Base-by-base conservation (phyloP, 805 yeast species). In the Zygosaccharomyces gambellarensis region DNA sequence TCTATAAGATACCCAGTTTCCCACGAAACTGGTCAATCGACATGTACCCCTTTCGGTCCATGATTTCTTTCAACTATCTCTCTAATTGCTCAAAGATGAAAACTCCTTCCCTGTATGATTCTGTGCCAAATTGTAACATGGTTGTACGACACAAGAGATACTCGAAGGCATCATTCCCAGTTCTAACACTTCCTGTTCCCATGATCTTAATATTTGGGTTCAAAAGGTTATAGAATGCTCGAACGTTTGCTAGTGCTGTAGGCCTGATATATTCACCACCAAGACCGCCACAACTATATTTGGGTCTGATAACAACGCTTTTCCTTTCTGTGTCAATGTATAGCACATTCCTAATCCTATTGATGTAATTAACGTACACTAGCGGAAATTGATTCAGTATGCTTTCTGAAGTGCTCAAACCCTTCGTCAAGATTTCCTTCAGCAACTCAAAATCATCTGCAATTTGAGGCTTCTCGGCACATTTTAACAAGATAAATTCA, bases 191-290 rank as follows among this genome's bases (percentile, higher is more conserved):
- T 39, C 68, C 68, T 8, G 68, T 64, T 39, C 68, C 68, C 31
- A 64, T 57, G 17, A 64, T 49, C 41, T 60, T 63, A 43, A 64
- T 64, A 12, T 47, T 43, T 39, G 63, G 64, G 30, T 60, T 64
- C 43, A 64, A 51, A 49, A 65, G 63, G 17, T 60, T 58, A 52
- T 64, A 62, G 46, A 64, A 64, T 3, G 67, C 68, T 25, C 67
- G 58, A 19, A 64, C 68, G 47, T 64, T 64, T 2, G 67, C 68
- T 28, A 64, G 50, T 11, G 68, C 68, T 19, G 68, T 64, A 25
- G 68, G 67, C 39, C 63, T 64, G 36, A 62, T 59, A 45, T 63
- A 64, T 30, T 64, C 65, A 36, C 68, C 67, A 38, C 68, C 68
- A 46, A 64, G 57, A 43, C 68, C 68, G 29, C 68, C 68, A 50